A percentile compares a stretch with the other conserved stretches of the same genome.
Conservation (phyloP, 164 flowering plant genomes). For the Chimonanthus salicifolius region DNA sequence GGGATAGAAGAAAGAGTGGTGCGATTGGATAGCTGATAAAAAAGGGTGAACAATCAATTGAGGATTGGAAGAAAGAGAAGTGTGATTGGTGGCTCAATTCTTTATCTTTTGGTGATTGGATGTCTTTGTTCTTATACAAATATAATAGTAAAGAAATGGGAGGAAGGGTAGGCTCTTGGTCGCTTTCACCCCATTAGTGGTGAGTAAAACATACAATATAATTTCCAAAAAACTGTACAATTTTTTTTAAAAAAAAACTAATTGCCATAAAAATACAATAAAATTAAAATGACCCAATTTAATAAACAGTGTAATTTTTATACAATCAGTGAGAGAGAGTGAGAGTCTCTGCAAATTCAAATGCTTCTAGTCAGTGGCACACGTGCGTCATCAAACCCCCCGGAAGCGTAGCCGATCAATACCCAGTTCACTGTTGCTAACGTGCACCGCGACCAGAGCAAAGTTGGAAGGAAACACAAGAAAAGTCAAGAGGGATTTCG, state of each 20-base stretch:
- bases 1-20: background rate
- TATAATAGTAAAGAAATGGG: background rate
- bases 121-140: background rate
- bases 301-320: background rate
- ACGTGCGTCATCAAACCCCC: background rate
- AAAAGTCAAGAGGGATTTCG: background rate
- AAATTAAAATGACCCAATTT: background rate
- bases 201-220: background rate
- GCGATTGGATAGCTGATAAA: too few species aligned
- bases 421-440: background rate
- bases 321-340: background rate
- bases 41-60: background rate
- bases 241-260: background rate
- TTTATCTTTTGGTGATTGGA: slow-evolving; percentile 1
- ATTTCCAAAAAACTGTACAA: background rate
- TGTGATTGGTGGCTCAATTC: too few species aligned
- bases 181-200: slow-evolving; percentile 10
- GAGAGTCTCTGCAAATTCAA: background rate
- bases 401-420: background rate
- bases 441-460: background rate
- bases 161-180: slow-evolving; percentile 10
- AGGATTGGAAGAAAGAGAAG: background rate
- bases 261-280: background rate
- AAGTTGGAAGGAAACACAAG: too few species aligned
- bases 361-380: background rate